Base-by-base conservation (phyloP, 257 asterid species). In the Buddleja alternifolia region DNA sequence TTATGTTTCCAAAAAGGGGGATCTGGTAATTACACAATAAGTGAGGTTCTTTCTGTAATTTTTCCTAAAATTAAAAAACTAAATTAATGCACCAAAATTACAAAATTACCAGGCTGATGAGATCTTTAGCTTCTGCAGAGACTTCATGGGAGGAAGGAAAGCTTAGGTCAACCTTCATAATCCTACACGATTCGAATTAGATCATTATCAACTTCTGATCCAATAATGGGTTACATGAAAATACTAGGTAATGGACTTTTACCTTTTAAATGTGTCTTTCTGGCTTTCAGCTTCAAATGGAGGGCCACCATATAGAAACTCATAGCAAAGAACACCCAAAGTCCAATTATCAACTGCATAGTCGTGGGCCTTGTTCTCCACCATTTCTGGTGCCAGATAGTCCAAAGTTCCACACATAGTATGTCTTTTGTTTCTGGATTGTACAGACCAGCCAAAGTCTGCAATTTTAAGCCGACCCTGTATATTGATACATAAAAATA, bases 331-430 rank as follows among this genome's bases (percentile, higher is more conserved):
- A 67, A 93, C 71, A 8, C 97, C 99, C 67, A 90, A 63, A 32
- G 97, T 90, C 97, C 96, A 93, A 69, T 93, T 90, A 80, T 90
- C 99, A 24, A 93, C 97, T 67, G 95, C 84, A 72, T 87, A 83
- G 70, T 90, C 97, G 55, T 93, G 96, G 41, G 90, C 93, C 76
- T 87, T 90, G 74, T 89, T 84, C 75, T 88, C 96, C 80, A 93
- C 96, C 99, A 93, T 88, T 78, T 93, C 99, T 46, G 97, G 97
- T 73, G 99, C 96, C 75, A 93, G 69, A 77, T 93, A 93, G 82
- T 93, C 99, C 78, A 93, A 46, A 47, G 97, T 90, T 75, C 96
- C 99, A 66, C 97, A 89, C 96, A 93, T 90, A 2, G 99, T 93
- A 66, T 75, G 90, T 44, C 99, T 85, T 81, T 93, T 93, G 84